A percentile compares a stretch with the other conserved stretches of the same genome.
These are phyloP conservation scores for Diaporthe citrichinensis DNA, from an alignment of 2,329 filamentous ascomycete species.

Conservation along the genomic window DNA sequence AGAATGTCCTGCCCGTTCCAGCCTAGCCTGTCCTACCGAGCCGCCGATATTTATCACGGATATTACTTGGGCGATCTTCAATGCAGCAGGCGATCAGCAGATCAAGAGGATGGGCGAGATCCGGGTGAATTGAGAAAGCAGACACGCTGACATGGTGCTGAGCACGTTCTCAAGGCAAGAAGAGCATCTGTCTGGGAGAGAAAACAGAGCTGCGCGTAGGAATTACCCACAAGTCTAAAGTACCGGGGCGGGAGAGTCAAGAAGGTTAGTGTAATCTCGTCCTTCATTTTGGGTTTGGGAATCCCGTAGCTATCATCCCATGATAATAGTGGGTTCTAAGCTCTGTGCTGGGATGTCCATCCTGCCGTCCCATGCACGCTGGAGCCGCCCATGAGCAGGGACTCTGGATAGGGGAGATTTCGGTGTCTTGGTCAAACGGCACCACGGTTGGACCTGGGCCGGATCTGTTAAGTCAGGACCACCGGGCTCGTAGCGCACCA, in stretches of 20 bases:
- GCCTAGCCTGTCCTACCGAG: constrained; percentile 9
- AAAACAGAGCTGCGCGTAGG: too few relatives aligned
- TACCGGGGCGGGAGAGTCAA: constrained; percentile 12
- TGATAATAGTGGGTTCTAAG: constrained; percentile 19
- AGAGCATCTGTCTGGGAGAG: too few relatives aligned
- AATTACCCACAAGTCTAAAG: neutral
- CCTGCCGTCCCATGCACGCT: neutral
- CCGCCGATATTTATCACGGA: constrained; percentile 21
- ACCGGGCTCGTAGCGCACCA: too few relatives aligned
- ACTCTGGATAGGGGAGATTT: neutral
- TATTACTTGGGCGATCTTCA: constrained; percentile 21
- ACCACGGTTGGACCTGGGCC: neutral
- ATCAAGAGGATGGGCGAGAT: neutral
- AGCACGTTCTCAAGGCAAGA: neutral
- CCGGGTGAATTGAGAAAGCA: constrained; percentile 1
- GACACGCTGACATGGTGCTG: neutral
- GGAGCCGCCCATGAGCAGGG: neutral
- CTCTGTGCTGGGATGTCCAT: constrained; percentile 24
- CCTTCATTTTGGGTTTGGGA: neutral
- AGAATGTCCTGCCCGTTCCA: neutral
- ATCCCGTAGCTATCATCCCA: constrained; percentile 2
- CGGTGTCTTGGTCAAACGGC: neutral
- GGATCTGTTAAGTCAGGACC: constrained; percentile 5
- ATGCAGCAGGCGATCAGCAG: constrained; percentile 21
- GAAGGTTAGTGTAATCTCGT: neutral